Evolutionary conservation across 306 rosid species (phyloP).

Genomic region (Erythrophleum fordii): DNA sequence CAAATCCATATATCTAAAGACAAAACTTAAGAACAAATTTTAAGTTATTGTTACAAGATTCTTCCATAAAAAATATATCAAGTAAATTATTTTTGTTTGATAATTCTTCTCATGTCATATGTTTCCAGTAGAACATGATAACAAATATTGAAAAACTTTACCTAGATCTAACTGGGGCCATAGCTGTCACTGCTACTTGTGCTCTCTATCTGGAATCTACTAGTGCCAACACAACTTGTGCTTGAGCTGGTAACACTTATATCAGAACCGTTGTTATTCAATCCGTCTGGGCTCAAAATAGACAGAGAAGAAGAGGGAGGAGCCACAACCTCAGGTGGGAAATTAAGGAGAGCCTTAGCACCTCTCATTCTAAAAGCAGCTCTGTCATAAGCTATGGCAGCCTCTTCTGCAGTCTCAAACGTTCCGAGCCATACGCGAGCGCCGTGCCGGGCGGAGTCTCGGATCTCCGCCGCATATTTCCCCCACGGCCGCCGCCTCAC

Average conservation of each 20-base stretch:
- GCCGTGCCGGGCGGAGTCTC: neutral
- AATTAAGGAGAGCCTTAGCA: conserved; percentile 75
- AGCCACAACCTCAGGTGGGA: conserved; percentile 64
- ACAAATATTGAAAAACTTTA: no score
- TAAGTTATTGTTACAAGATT: no score
- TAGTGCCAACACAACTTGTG: neutral
- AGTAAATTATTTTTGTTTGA: no score
- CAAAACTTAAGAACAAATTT: no score
- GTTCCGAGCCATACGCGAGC: neutral
- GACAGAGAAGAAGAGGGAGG: neutral
- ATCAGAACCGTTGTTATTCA: conserved; percentile 28
- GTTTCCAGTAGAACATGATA: no score
- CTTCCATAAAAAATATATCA: no score
- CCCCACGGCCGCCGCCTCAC: conserved; percentile 19
- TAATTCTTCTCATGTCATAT: no score
- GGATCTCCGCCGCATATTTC: neutral
- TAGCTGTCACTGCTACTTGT: neutral
- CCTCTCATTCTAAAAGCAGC: conserved; percentile 66
- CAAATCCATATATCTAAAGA: no score
- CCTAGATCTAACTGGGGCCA: neutral
- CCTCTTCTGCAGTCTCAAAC: neutral
- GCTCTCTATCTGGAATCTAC: neutral
- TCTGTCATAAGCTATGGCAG: conserved; percentile 3
- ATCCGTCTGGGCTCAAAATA: neutral
- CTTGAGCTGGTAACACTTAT: conserved; percentile 38